phyloP scores from a whole-genome alignment of 2,329 filamentous ascomycete species.

The Madurella fahalii region DNA sequence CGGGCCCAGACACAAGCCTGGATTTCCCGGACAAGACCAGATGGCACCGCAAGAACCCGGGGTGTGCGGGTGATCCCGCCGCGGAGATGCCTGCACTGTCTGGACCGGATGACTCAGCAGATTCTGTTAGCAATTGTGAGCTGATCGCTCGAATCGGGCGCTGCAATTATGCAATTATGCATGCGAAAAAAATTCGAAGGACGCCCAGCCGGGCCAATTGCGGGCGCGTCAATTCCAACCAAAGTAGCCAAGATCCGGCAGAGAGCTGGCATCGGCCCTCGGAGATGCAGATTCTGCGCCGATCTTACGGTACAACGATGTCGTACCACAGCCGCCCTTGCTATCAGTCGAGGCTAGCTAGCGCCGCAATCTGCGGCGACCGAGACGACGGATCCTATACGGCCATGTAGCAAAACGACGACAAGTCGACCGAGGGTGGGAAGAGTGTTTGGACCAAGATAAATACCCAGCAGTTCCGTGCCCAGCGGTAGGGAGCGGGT shows the following conservation, averaged over 20 bases:
- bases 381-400: no score
- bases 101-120: conserved; percentile 14
- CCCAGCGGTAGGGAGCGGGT: background rate
- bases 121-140: conserved; percentile 22
- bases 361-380: background rate
- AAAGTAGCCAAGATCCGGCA: background rate
- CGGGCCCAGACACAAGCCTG: background rate
- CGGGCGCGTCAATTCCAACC: background rate
- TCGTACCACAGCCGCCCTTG: conserved; percentile 10
- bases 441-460: background rate
- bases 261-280: conserved; percentile 9
- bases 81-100: conserved; percentile 15
- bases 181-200: background rate
- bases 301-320: conserved; percentile 8
- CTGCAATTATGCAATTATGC: background rate
- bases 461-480: conserved; percentile 1
- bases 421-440: background rate
- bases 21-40: background rate
- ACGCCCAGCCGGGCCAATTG: conserved; percentile 8
- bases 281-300: conserved; percentile 13
- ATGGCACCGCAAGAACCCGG: background rate
- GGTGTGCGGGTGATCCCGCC: conserved; percentile 19
- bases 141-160: conserved; percentile 13
- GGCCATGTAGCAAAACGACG: background rate
- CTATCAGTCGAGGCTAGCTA: conserved; percentile 5